Evolutionary conservation across 176 grass and related monocot species (phyloP), one percentile per base, ranked within the genome.

Genomic region (Canna indica): DNA sequence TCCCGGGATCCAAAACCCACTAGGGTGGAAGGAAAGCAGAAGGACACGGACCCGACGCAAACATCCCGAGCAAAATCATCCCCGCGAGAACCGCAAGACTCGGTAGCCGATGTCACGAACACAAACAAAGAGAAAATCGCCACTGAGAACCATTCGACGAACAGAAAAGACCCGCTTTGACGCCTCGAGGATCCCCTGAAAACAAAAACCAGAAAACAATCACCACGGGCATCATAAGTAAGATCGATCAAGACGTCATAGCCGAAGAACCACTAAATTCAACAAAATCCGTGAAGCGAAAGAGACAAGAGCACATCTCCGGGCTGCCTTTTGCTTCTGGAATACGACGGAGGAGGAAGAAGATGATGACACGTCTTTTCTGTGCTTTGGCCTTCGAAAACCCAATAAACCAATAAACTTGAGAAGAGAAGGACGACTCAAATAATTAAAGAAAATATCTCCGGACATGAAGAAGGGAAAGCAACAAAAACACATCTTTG

Each of bases 21-120:
- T 50, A 35, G 76, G 22, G 76, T 70, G 34, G 82, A 73, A 20
- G 82, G 68, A 62, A 97, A 93, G 82, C 94, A 97, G 47, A 99
- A 79, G 52, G 89, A 81, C 25, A 24, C 52, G 36, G 36, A 69
- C 70, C 85, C 84, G 0, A 82, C 72, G 2, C 94, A 90, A 54
- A 33, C 74, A 66, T 86, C 89, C 54, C 72, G 44, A 75, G 90
- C 36, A 67, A 46, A 57, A 22, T 27, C 38, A 26, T 14, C 73
- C 17, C 4, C 59, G 17, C 42, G 12, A 66, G n/a, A 66, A 64
- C 44, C 18, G 34, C 25, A 29, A 77, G 34, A 47, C 58, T 31
- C 2, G 47, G 29, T 46, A 69, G 41, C 34, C 47, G 63, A 66
- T 39, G 8, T 24, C 16, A 15, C 35, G 29, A 66, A 38, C 20